phyloP scores from a whole-genome alignment of 345 rosid genomes.

The Salix arbutifolia region DNA sequence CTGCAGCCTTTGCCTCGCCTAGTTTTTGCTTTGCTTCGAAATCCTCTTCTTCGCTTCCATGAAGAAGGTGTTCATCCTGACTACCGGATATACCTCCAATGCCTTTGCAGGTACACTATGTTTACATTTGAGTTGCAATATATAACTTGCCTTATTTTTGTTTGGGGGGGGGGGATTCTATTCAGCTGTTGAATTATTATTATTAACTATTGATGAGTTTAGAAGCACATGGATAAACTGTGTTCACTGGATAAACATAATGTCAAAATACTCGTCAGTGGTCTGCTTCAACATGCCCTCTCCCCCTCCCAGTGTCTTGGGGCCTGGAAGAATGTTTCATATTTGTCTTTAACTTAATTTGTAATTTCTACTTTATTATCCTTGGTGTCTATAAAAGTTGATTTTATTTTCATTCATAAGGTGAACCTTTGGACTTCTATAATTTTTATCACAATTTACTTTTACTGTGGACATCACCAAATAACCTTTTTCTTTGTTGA shows the following conservation, averaged over 20 bases:
- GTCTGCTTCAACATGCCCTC: background rate
- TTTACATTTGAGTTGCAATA: background rate
- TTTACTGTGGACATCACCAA: background rate
- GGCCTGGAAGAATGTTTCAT: background rate
- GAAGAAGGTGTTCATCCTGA: conserved; percentile 99
- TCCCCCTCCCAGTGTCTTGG: background rate
- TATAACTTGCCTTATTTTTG: background rate
- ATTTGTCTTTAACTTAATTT: background rate
- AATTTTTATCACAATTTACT: background rate
- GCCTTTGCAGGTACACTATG: conserved; percentile 84
- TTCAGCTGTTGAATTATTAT: background rate
- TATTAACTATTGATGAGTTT: background rate
- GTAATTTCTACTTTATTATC: background rate
- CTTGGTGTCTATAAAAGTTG: background rate
- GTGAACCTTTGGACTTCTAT: background rate
- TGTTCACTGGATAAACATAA: background rate
- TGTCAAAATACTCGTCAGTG: background rate
- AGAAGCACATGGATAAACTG: background rate
- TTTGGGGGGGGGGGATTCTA: background rate
- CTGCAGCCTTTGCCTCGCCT: conserved; percentile 81
- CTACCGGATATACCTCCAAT: conserved; percentile 83
- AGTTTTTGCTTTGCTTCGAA: conserved; percentile 88
- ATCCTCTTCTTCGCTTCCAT: conserved; percentile 86
- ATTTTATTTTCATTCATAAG: background rate
- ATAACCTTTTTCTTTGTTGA: background rate